Conservation (phyloP, 2,329 filamentous ascomycete species). For the Alternaria sp. region DNA sequence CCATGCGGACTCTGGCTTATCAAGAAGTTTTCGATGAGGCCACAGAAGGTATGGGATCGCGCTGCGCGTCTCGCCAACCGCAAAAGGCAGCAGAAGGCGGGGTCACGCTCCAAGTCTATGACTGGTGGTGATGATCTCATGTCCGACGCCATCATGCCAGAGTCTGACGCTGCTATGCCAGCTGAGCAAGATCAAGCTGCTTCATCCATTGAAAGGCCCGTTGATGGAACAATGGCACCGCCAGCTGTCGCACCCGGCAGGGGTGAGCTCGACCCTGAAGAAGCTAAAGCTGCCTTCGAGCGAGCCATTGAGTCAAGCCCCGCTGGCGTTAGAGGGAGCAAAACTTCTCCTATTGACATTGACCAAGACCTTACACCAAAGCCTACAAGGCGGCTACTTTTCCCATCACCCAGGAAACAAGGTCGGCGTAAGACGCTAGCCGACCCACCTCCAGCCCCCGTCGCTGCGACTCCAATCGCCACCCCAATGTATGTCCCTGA, state of each 20-base stretch:
- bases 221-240: slow-evolving; percentile 21
- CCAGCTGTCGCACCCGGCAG: slow-evolving; percentile 7
- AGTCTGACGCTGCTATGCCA: slow-evolving; percentile 35
- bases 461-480: slow-evolving; percentile 2
- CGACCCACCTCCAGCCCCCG: slow-evolving; percentile 47
- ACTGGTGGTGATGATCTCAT: slow-evolving; percentile 56
- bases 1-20: slow-evolving; percentile 95
- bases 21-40: slow-evolving; percentile 85
- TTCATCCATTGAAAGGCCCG: slow-evolving; percentile 15
- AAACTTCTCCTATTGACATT: slow-evolving; percentile 57
- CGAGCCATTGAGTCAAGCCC: slow-evolving; percentile 69
- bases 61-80: slow-evolving; percentile 50
- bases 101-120: slow-evolving; percentile 49
- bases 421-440: slow-evolving; percentile 67
- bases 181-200: slow-evolving; percentile 17
- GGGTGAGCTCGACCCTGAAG: slow-evolving; percentile 19
- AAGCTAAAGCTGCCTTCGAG: slow-evolving; percentile 51
- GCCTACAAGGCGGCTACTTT: slow-evolving; percentile 73
- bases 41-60: slow-evolving; percentile 78
- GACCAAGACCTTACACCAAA: slow-evolving; percentile 61
- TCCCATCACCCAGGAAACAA: slow-evolving; percentile 76
- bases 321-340: slow-evolving; percentile 57
- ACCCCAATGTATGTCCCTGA: slow-evolving; percentile 11
- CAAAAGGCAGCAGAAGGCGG: slow-evolving; percentile 36
- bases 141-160: slow-evolving; percentile 40